A percentile compares a stretch with the other conserved stretches of the same genome.
Conservation (phyloP, 2,329 filamentous ascomycete genomes). For the Alternaria hordeiaustralica region DNA sequence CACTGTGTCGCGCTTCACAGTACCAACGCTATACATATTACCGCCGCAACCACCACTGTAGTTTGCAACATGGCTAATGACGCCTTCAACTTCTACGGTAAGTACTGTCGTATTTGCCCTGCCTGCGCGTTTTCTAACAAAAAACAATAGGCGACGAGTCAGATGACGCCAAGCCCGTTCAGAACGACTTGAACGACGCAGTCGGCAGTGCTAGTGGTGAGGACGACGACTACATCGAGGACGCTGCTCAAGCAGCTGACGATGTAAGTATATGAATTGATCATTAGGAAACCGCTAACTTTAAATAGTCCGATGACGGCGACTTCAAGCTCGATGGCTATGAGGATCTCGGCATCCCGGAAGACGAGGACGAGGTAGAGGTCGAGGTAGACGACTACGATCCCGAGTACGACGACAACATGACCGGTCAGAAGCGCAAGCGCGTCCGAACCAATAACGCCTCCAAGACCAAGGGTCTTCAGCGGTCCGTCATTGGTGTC, state of each 20-base stretch:
- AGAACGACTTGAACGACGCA: constrained; percentile 10
- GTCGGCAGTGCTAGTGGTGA: constrained; percentile 10
- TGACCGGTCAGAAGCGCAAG: constrained; percentile 25
- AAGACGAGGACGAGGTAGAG: constrained; percentile 9
- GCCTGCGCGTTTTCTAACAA: constrained; percentile 3
- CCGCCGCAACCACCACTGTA: not conserved
- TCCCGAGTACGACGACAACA: constrained; percentile 9
- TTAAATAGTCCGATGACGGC: constrained; percentile 15
- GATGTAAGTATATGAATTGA: constrained; percentile 1
- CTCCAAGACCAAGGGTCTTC: constrained; percentile 5
- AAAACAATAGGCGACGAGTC: constrained; percentile 9
- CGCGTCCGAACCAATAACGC: constrained; percentile 9
- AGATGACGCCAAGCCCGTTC: constrained; percentile 13
- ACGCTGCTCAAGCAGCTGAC: constrained; percentile 2
- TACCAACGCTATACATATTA: not conserved
- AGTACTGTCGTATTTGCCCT: not conserved
- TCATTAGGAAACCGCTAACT: not conserved
- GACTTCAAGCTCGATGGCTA: constrained; percentile 28
- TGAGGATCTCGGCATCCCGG: constrained; percentile 10
- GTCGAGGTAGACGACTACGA: constrained; percentile 15
- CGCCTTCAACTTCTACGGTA: constrained; percentile 22
- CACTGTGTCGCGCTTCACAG: not conserved
- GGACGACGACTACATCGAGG: constrained; percentile 12
- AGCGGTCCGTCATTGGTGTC: constrained; percentile 18
- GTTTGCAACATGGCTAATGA: constrained; percentile 20